Evolutionary conservation across 78 protist genomes (phyloP), one percentile per base, ranked within the genome.

Genomic region (Corallochytrium limacisporum): DNA sequence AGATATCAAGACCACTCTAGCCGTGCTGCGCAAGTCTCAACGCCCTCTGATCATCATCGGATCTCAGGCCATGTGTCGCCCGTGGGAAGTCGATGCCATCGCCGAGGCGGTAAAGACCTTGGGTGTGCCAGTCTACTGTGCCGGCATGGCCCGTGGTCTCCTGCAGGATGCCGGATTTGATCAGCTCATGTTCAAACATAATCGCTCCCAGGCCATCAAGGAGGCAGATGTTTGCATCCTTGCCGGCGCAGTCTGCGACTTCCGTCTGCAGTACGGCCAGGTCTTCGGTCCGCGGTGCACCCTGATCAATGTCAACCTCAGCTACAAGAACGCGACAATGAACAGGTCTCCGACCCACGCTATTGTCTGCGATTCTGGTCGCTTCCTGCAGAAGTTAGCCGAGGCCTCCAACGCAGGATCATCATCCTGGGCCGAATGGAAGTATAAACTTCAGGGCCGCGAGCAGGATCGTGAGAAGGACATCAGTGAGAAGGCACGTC

Each of bases 211-310:
- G 32, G 90, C 90, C 0, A 66, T 84, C 28, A 35, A 59, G 38
- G 69, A 79, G 47, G 75, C 86, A 10, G 90, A 84, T 49, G 48
- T 78, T 3, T 72, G 74, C 2, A 71, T 84, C 16, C 61, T 84
- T 32, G 70, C 70, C 0, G 90, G 90, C 18, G 76, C 55, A 1
- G 65, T 69, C 3, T 59, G 69, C 40, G 90, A 84, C 66, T 84
- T 84, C 74, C 82, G 90, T 43, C 54, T 84, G 2, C 42, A 61
- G 36, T 84, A 84, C 69, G 90, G 90, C 44, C 63, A 43, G 38
- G 68, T 83, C 13, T 57, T 84, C 60, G 40, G 22, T 62, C 22
- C 38, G n/a, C 20, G 48, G 9, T 62, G 82, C 22, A 57, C 1
- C 12, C 63, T 28, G n/a, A 49, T 84, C 29, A 53, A 74, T 12